These are phyloP conservation scores for Aspergillus biplanus DNA, from an alignment of 495 filamentous ascomycete genomes.

Conservation along the genomic window DNA sequence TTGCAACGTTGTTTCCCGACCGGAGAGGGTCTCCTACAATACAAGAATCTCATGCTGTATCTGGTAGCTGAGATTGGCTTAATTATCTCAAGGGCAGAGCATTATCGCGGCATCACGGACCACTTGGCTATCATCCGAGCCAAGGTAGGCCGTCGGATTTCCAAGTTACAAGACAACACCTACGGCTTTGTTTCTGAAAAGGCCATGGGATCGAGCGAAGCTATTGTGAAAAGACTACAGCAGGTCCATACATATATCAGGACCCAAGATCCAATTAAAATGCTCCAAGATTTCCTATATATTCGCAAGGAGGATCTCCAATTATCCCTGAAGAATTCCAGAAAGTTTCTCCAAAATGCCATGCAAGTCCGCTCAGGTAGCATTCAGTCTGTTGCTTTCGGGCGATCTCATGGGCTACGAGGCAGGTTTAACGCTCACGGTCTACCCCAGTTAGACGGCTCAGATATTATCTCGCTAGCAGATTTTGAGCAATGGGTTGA, in stretches of 20 bases:
- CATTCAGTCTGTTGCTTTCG: background rate
- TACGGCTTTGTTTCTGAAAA: slow-evolving; percentile 15
- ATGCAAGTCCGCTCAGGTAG: background rate
- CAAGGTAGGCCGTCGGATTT: slow-evolving; percentile 50
- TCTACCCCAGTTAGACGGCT: slow-evolving; percentile 19
- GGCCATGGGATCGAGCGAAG: slow-evolving; percentile 2
- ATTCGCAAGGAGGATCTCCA: slow-evolving; percentile 17
- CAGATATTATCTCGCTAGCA: slow-evolving; percentile 19
- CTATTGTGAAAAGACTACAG: slow-evolving; percentile 7
- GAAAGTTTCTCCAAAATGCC: slow-evolving; percentile 14
- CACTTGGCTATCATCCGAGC: slow-evolving; percentile 44
- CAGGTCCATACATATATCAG: slow-evolving; percentile 3
- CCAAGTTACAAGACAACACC: slow-evolving; percentile 40
- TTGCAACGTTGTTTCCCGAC: slow-evolving; percentile 52
- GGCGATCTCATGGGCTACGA: slow-evolving; percentile 16
- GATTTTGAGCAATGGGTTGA: slow-evolving; percentile 48
- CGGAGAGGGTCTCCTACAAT: slow-evolving; percentile 32
- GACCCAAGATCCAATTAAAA: background rate
- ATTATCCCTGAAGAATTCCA: slow-evolving; percentile 19
- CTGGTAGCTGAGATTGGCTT: slow-evolving; percentile 40
- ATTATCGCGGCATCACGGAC: slow-evolving; percentile 30
- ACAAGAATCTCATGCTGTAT: slow-evolving; percentile 57
- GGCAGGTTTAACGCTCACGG: slow-evolving; percentile 4
- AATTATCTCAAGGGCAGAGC: slow-evolving; percentile 33
- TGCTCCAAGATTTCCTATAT: slow-evolving; percentile 1